phyloP scores from a whole-genome alignment of 2,329 filamentous ascomycete species.

The Fusarium chaquense region DNA sequence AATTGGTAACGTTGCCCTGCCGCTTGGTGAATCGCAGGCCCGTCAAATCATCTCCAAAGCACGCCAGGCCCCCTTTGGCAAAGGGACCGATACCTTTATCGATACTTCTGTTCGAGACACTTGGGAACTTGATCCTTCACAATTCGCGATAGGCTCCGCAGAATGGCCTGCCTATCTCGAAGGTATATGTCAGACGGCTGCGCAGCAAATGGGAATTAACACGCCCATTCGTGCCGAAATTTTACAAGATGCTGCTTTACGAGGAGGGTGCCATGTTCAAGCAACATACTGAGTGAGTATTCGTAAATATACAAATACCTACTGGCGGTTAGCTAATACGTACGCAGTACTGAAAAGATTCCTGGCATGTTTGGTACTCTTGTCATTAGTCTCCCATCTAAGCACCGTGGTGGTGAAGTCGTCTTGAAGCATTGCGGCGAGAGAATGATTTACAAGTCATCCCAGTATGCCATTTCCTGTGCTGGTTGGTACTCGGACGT shows the following conservation, averaged over 20 bases:
- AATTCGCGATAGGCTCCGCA: background rate
- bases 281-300: constrained; percentile 56
- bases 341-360: constrained; percentile 57
- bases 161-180: constrained; percentile 46
- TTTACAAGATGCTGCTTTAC: constrained; percentile 64
- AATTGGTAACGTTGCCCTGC: background rate
- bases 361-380: constrained; percentile 64
- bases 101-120: background rate
- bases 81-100: background rate
- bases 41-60: background rate
- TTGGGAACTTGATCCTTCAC: background rate
- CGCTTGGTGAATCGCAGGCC: constrained; percentile 9
- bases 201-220: constrained; percentile 50
- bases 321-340: background rate
- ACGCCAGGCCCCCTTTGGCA: background rate
- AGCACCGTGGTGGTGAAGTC: constrained; percentile 61
- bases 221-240: constrained; percentile 51
- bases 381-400: constrained; percentile 61
- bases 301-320: too few species aligned
- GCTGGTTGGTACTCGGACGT: constrained; percentile 64
- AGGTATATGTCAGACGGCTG: constrained; percentile 43
- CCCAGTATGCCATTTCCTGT: constrained; percentile 35
- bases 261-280: constrained; percentile 64
- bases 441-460: constrained; percentile 50
- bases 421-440: constrained; percentile 55